These are phyloP conservation scores for Pseudonitzschia multistriata DNA, from an alignment of 108 stramenopile species.

Conservation along the genomic window DNA sequence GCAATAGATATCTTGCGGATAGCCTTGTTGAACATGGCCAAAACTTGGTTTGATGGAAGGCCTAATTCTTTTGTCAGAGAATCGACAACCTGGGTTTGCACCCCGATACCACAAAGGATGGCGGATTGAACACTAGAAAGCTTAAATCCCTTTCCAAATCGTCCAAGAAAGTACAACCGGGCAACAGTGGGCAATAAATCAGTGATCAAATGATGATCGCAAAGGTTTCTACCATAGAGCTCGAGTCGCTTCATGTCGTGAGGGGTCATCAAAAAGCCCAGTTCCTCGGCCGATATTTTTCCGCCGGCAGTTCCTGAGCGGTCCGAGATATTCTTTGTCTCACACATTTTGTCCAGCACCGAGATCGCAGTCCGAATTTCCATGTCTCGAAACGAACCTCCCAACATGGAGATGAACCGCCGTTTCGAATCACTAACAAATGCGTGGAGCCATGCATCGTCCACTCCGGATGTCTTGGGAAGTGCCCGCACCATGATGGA, in stretches of 20 bases:
- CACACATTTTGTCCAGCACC: constrained; percentile 60
- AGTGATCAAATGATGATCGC: constrained; percentile 97
- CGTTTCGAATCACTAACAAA: constrained; percentile 91
- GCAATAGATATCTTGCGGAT: constrained; percentile 86
- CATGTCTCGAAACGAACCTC: constrained; percentile 85
- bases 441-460: constrained; percentile 87
- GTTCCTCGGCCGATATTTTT: constrained; percentile 72
- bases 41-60: constrained; percentile 85
- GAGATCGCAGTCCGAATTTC: constrained; percentile 75
- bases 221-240: constrained; percentile 94
- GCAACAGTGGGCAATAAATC: constrained; percentile 91
- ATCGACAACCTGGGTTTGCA: constrained; percentile 86
- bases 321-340: constrained; percentile 27
- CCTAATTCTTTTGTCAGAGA: constrained; percentile 76
- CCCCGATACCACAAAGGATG: constrained; percentile 84
- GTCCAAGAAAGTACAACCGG: constrained; percentile 87
- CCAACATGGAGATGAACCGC: constrained; percentile 82
- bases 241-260: constrained; percentile 97
- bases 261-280: constrained; percentile 79
- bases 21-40: constrained; percentile 98
- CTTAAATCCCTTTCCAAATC: constrained; percentile 70
- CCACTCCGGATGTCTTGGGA: constrained; percentile 71
- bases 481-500: constrained; percentile 92
- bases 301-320: constrained; percentile 41
- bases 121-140: constrained; percentile 90